Evolutionary conservation across 2,329 filamentous ascomycete species (phyloP), one percentile per base, ranked within the genome.

Genomic region (Cyphellophora europaea): DNA sequence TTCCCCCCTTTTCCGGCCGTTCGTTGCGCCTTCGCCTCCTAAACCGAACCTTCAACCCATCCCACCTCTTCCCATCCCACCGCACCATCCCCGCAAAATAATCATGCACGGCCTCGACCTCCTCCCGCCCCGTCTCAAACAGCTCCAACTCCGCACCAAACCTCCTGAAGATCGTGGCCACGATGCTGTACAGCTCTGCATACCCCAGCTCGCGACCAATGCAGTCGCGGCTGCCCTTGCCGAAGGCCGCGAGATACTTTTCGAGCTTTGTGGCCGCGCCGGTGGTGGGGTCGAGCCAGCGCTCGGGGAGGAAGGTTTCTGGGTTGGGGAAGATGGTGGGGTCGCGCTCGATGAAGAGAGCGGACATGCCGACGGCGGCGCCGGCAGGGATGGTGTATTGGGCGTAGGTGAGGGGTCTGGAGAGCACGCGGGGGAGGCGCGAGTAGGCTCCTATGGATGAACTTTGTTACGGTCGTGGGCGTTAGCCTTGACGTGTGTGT

Each of bases 261-360:
- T 46, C 40, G 2, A 51, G 12, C 33, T 33, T 28, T 42, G 40
- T 28, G 30, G 28, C 5, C 37, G 44, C 10, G 48, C 37, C 21
- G 8, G 8, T 25, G 21, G 8, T 25, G 43, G 59, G 61, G 21
- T 42, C 33, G 3, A 40, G 27, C 38, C 33, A 66, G 18, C 62
- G 54, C 37, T 64, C 59, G 0, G 62, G 61, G 4, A 56, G 48
- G 35, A 59, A 65, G 0, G 34, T 17, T 15, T 41, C 34, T 3
- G 53, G 48, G 10, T 55, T 34, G 0, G 56, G 55, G 47, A 40
- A 42, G 27, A 42, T 18, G 1, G 5, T 14, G 5, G 28, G 25
- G 27, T 40, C 21, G 11, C 28, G 28, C 11, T 37, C 27, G 11
- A 42, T 18, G 19, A 33, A 14, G n/a, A 15, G 13, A 14, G 19